Evolutionary conservation across 495 filamentous ascomycete genomes (phyloP).

Genomic region (Podospora bellae-mahoneyi): DNA sequence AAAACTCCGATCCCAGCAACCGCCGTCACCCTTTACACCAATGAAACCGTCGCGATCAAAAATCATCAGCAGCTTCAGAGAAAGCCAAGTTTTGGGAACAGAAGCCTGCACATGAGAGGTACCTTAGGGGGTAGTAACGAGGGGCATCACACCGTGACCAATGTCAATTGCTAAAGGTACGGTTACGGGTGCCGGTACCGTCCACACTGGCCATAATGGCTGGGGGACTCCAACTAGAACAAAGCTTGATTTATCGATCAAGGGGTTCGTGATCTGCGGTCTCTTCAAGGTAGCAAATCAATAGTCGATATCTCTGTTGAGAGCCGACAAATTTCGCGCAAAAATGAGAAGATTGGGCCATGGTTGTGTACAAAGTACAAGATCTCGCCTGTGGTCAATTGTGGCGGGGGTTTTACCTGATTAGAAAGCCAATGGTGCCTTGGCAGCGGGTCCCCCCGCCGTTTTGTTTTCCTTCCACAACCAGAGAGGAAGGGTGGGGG

Average conservation of each 20-base stretch:
- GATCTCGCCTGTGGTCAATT: background rate
- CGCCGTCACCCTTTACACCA: background rate
- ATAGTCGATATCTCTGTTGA: background rate
- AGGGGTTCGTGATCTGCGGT: background rate
- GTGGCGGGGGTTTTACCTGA: background rate
- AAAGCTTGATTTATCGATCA: background rate
- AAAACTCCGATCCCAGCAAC: background rate
- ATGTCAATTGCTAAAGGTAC: background rate
- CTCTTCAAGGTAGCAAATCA: background rate
- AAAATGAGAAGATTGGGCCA: background rate
- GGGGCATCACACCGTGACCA: background rate
- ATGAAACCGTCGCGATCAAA: background rate
- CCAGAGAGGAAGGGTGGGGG: background rate
- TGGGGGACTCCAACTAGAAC: background rate
- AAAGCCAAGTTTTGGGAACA: background rate
- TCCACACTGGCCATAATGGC: background rate
- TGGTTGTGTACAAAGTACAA: background rate
- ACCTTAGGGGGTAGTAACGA: background rate
- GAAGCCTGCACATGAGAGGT: background rate
- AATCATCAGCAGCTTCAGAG: background rate
- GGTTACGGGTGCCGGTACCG: background rate
- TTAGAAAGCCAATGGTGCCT: background rate
- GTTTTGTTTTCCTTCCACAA: background rate
- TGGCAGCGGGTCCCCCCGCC: background rate
- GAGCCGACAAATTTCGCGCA: background rate